Evolutionary conservation across 2,329 filamentous ascomycete species (phyloP).

Genomic region (Xylaria sp.): DNA sequence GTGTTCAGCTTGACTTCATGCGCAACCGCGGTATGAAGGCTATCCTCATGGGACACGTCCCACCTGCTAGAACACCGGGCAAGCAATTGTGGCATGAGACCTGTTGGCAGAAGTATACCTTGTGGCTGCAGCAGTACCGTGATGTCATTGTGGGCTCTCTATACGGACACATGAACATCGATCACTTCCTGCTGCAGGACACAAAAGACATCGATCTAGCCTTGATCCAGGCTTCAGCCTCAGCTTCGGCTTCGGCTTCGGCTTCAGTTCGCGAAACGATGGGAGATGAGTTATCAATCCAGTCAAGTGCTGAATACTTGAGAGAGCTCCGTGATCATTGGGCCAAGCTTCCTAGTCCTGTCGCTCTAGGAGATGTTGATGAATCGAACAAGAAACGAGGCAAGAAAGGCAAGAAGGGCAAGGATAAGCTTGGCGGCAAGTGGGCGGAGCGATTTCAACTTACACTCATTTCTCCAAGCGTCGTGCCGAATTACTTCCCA

Average conservation of each 20-base stretch:
- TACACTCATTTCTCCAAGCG: conserved; percentile 82
- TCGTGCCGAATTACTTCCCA: conserved; percentile 94
- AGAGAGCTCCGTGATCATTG: conserved; percentile 81
- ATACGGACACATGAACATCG: conserved; percentile 98
- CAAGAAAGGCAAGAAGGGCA: conserved; percentile 60
- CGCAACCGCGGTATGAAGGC: conserved; percentile 90
- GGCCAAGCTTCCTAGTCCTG: conserved; percentile 75
- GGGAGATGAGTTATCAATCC: conserved; percentile 67
- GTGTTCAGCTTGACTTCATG: conserved; percentile 85
- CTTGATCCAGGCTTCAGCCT: conserved; percentile 51
- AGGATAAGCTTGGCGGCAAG: conserved; percentile 78
- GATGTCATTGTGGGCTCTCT: conserved; percentile 84
- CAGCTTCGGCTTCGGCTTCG: conserved; percentile 44
- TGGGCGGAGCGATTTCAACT: conserved; percentile 89
- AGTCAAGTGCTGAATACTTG: conserved; percentile 83
- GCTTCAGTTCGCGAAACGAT: conserved; percentile 52
- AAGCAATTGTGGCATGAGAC: conserved; percentile 96
- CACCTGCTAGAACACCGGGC: conserved; percentile 84
- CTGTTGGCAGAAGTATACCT: conserved; percentile 96
- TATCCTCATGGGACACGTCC: conserved; percentile 93
- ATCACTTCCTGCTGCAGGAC: conserved; percentile 95
- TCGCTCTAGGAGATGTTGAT: conserved; percentile 43
- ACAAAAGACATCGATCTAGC: conserved; percentile 77
- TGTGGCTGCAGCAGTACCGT: conserved; percentile 90
- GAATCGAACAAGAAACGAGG: conserved; percentile 59